phyloP scores from a whole-genome alignment of 768 basidiomycete species.

The Russula lepida region DNA sequence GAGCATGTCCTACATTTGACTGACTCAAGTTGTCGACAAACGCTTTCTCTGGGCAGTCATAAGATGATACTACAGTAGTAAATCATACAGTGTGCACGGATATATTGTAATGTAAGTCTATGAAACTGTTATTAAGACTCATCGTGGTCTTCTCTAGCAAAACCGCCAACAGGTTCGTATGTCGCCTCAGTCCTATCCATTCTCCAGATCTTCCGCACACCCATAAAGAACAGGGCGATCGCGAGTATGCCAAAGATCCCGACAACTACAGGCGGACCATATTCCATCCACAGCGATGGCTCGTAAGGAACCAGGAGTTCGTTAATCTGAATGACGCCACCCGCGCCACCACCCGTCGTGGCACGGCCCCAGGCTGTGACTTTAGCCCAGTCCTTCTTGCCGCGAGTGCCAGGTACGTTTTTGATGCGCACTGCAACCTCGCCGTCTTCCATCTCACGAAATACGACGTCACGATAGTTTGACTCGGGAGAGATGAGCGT shows the following conservation, averaged over 20 bases:
- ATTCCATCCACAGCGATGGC: conserved; percentile 78
- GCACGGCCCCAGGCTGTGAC: conserved; percentile 71
- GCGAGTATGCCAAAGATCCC: conserved; percentile 48
- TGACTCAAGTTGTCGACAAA: background rate
- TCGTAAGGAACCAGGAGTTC: conserved; percentile 75
- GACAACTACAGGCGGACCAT: conserved; percentile 60
- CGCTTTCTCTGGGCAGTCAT: background rate
- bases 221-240: conserved; percentile 66
- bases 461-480: conserved; percentile 76
- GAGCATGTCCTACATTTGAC: background rate
- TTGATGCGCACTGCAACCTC: conserved; percentile 62
- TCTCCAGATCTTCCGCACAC: conserved; percentile 62
- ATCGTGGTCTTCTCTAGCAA: conserved; percentile 49
- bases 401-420: conserved; percentile 60
- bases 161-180: conserved; percentile 85
- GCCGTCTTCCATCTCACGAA: conserved; percentile 45
- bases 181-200: conserved; percentile 75
- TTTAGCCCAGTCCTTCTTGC: conserved; percentile 52
- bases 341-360: conserved; percentile 61
- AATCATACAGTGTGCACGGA: conserved; percentile 2
- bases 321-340: conserved; percentile 88
- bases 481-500: conserved; percentile 65
- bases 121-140: conserved; percentile 20
- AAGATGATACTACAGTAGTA: background rate
- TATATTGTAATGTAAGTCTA: conserved; percentile 5